These are phyloP conservation scores for Trematosphaeria pertusa DNA, from an alignment of 2,329 filamentous ascomycete genomes.

Conservation along the genomic window DNA sequence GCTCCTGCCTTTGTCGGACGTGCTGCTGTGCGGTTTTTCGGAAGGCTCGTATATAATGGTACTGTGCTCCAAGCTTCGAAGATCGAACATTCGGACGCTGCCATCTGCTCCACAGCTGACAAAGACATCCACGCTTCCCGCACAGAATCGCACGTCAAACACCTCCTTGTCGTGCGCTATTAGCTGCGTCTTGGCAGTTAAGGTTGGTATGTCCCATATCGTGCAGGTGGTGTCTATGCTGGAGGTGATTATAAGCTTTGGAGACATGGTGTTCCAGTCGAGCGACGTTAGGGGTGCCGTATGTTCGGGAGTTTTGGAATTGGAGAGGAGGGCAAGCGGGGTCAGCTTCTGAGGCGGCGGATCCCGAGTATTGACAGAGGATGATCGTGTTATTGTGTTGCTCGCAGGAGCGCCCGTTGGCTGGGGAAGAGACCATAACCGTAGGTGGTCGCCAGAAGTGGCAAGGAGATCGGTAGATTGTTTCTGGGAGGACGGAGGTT, in stretches of 20 bases:
- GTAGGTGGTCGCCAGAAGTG: conserved; percentile 91
- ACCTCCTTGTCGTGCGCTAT: conserved; percentile 99
- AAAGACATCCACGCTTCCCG: conserved; percentile 97
- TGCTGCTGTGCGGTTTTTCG: conserved; percentile 69
- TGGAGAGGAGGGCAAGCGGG: conserved; percentile 89
- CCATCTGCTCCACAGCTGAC: conserved; percentile 97
- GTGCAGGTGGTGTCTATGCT: conserved; percentile 99
- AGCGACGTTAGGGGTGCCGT: conserved; percentile 95
- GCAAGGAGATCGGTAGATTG: conserved; percentile 93
- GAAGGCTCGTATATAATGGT: conserved; percentile 99
- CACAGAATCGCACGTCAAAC: conserved; percentile 97
- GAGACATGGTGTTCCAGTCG: conserved; percentile 97
- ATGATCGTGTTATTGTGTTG: conserved; percentile 74
- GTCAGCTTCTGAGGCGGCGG: conserved; percentile 81
- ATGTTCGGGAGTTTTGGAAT: conserved; percentile 98
- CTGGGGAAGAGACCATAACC: conserved; percentile 87
- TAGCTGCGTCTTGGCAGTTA: conserved; percentile 96
- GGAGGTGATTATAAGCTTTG: conserved; percentile 96
- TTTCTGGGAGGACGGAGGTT: conserved; percentile 93
- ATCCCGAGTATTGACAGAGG: conserved; percentile 65
- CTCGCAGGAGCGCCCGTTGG: conserved; percentile 61
- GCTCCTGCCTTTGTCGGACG: conserved; percentile 55
- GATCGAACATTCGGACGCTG: conserved; percentile 97
- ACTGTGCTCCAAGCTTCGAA: conserved; percentile 94
- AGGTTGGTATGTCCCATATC: conserved; percentile 98